Evolutionary conservation across 202 grass and related monocot species (phyloP).

Genomic region (Sporobolus alterniflorus): DNA sequence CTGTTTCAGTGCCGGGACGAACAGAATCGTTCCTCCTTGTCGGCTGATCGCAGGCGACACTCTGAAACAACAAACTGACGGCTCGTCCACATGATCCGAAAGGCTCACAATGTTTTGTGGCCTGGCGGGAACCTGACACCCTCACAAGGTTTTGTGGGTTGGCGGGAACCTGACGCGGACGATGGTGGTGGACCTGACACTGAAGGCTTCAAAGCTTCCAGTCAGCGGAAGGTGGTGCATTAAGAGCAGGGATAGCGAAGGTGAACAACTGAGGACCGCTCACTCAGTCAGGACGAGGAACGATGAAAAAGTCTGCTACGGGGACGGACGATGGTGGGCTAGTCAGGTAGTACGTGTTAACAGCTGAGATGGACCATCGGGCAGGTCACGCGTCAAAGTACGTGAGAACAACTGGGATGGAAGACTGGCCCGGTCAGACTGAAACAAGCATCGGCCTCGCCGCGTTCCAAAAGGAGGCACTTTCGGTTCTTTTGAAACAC

Average conservation of each 20-base stretch:
- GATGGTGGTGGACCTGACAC: neutral
- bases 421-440: neutral
- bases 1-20: neutral
- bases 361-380: neutral
- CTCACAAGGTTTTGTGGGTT: neutral
- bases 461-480: constrained; percentile 21
- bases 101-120: neutral
- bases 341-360: neutral
- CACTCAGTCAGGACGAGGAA: neutral
- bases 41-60: neutral
- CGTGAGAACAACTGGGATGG: neutral
- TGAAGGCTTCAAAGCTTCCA: neutral
- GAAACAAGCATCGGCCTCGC: neutral
- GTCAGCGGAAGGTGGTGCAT: neutral
- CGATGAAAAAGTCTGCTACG: neutral
- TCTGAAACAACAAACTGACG: neutral
- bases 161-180: neutral
- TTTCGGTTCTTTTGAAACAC: constrained; percentile 24
- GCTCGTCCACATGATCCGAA: neutral
- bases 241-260: neutral
- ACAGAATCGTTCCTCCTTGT: neutral
- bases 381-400: neutral
- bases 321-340: neutral
- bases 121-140: no score
- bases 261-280: neutral